Evolutionary conservation across 1,284 basidiomycete species (phyloP).

Genomic region (Mrakiaceae sp.): DNA sequence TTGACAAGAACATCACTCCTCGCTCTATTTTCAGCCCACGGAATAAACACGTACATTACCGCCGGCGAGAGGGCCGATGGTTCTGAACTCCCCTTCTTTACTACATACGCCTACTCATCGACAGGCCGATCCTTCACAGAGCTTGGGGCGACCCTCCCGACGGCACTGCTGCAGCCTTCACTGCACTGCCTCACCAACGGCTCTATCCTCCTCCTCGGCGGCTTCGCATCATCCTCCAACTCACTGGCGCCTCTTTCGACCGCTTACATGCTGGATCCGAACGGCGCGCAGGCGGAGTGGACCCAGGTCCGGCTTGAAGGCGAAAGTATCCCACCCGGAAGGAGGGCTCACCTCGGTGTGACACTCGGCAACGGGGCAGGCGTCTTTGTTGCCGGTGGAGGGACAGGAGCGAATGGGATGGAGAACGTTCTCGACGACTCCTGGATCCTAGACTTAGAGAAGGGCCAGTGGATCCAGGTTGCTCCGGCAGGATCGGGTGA

Average conservation of each 20-base stretch:
- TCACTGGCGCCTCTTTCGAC: neutral
- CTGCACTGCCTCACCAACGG: slow-evolving; percentile 15
- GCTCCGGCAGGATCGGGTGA: slow-evolving; percentile 1
- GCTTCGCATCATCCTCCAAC: neutral
- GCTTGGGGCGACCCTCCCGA: neutral
- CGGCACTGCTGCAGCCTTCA: slow-evolving; percentile 10
- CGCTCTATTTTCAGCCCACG: neutral
- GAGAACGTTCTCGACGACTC: slow-evolving; percentile 9
- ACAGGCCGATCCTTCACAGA: neutral
- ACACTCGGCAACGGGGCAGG: slow-evolving; percentile 10
- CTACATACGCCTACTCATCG: slow-evolving; percentile 9
- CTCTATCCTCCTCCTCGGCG: slow-evolving; percentile 14
- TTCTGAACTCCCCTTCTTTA: slow-evolving; percentile 2
- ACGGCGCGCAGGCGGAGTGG: neutral
- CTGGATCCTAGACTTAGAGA: slow-evolving; percentile 10
- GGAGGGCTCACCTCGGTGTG: slow-evolving; percentile 6
- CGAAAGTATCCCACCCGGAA: neutral
- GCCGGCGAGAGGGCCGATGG: slow-evolving; percentile 9
- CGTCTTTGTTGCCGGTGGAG: slow-evolving; percentile 11
- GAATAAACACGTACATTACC: slow-evolving; percentile 1
- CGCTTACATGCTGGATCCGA: slow-evolving; percentile 15
- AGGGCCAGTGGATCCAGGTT: neutral
- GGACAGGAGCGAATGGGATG: slow-evolving; percentile 9
- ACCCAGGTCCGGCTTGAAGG: neutral
- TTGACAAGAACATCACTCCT: neutral